A percentile compares a stretch with the other conserved stretches of the same genome.
Evolutionary conservation across 805 yeast species (phyloP).

Genomic region (Yarrowia sp.): DNA sequence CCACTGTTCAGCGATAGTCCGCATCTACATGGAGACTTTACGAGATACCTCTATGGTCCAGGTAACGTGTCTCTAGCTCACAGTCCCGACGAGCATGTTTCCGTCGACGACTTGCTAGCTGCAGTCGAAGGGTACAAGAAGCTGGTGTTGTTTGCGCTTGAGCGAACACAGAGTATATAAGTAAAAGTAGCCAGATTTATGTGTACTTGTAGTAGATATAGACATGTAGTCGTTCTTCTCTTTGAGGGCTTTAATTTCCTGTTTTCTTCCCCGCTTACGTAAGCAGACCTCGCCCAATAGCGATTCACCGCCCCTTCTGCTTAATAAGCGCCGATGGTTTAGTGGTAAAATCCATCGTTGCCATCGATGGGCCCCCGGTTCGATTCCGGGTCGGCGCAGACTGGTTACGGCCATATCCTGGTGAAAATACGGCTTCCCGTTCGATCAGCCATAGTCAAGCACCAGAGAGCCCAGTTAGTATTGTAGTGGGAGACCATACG

Average conservation of each 20-base stretch:
- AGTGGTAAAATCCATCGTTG: constrained; percentile 18
- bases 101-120: background rate
- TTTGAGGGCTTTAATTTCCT: too few species aligned
- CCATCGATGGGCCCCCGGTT: constrained; percentile 23
- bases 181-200: too few species aligned
- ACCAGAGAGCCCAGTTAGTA: constrained; percentile 28
- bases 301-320: background rate
- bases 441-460: constrained; percentile 29
- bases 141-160: background rate
- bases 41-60: background rate
- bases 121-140: constrained; percentile 12
- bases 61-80: background rate
- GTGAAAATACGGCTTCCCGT: constrained; percentile 31
- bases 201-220: too few species aligned
- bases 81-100: background rate
- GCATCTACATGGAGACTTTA: background rate
- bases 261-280: background rate
- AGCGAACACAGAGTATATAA: background rate
- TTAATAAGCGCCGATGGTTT: constrained; percentile 12
- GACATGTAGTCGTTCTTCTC: background rate
- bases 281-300: background rate
- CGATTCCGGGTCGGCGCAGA: constrained; percentile 11
- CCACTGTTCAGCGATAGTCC: constrained; percentile 1
- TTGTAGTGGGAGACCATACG: constrained; percentile 31
- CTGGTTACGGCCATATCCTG: constrained; percentile 25